phyloP scores from a whole-genome alignment of 2,329 filamentous ascomycete genomes.

The Clonostachys byssicola region DNA sequence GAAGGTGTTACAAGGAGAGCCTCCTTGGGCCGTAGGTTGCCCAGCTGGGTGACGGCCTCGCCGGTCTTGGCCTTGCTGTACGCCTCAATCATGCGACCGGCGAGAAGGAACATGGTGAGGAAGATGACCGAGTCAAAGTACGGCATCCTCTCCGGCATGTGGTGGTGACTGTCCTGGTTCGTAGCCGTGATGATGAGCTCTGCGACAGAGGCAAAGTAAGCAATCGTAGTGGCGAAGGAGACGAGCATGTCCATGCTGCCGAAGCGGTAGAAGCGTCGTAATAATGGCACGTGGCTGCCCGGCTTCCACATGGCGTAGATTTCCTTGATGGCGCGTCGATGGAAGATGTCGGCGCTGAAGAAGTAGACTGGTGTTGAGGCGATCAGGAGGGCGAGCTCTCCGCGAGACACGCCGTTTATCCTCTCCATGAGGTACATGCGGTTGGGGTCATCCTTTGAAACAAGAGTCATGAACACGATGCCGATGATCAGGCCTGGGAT shows the following conservation, averaged over 20 bases:
- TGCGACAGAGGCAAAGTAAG: slow-evolving; percentile 77
- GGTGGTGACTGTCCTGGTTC: slow-evolving; percentile 27
- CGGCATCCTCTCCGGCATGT: slow-evolving; percentile 42
- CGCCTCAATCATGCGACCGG: slow-evolving; percentile 72
- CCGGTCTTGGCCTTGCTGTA: slow-evolving; percentile 91
- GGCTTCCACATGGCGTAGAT: slow-evolving; percentile 72
- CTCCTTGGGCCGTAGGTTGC: slow-evolving; percentile 72
- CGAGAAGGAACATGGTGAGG: slow-evolving; percentile 79
- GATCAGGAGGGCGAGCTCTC: slow-evolving; percentile 76
- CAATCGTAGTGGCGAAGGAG: slow-evolving; percentile 81
- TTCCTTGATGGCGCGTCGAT: slow-evolving; percentile 74
- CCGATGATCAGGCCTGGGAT: slow-evolving; percentile 86
- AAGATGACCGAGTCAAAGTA: slow-evolving; percentile 96
- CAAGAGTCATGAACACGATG: slow-evolving; percentile 85
- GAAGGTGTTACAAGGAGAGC: slow-evolving; percentile 58
- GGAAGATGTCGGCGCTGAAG: slow-evolving; percentile 81
- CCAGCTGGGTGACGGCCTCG: slow-evolving; percentile 76
- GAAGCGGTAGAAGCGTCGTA: slow-evolving; percentile 82
- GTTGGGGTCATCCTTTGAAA: slow-evolving; percentile 37
- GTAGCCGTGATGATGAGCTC: slow-evolving; percentile 63
- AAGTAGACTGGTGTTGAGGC: slow-evolving; percentile 85
- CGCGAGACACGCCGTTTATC: slow-evolving; percentile 65
- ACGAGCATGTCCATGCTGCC: slow-evolving; percentile 97
- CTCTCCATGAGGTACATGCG: slow-evolving; percentile 65
- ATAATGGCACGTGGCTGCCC: slow-evolving; percentile 66